A percentile compares a stretch with the other conserved stretches of the same genome.
Conservation (phyloP, 2,329 filamentous ascomycete species). For the Stemphylium lycopersici region DNA sequence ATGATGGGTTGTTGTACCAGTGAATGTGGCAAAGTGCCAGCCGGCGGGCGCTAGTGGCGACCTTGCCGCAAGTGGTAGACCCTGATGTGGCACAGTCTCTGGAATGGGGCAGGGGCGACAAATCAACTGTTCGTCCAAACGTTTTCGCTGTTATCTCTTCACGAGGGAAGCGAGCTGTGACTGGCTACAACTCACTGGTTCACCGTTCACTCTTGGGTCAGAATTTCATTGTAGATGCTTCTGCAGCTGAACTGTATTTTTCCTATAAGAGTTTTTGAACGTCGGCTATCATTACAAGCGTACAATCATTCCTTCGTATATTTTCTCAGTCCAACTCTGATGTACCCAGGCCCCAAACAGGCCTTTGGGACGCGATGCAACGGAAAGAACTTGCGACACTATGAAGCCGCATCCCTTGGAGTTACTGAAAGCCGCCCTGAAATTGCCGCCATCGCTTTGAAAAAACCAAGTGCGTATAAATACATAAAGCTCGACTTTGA, state of each 20-base stretch:
- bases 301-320: not conserved
- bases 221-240: not conserved
- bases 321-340: not conserved
- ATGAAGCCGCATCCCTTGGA: not conserved
- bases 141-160: too few relatives aligned
- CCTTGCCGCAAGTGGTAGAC: not conserved
- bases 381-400: not conserved
- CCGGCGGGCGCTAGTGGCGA: constrained; percentile 7
- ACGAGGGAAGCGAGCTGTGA: too few relatives aligned
- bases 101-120: not conserved
- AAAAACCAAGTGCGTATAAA: not conserved
- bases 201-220: too few relatives aligned
- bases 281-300: not conserved
- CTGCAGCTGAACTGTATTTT: not conserved
- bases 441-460: not conserved
- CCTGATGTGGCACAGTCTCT: constrained; percentile 1
- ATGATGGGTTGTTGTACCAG: not conserved
- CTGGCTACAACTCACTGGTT: too few relatives aligned
- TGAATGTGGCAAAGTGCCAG: not conserved
- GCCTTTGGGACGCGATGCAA: not conserved
- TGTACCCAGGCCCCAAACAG: too few relatives aligned
- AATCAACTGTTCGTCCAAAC: not conserved
- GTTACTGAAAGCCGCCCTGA: not conserved
- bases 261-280: not conserved
- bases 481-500: not conserved